Evolutionary conservation across 805 yeast genomes (phyloP), one percentile per base, ranked within the genome.

Genomic region (Nakazawaea ishiwadae): DNA sequence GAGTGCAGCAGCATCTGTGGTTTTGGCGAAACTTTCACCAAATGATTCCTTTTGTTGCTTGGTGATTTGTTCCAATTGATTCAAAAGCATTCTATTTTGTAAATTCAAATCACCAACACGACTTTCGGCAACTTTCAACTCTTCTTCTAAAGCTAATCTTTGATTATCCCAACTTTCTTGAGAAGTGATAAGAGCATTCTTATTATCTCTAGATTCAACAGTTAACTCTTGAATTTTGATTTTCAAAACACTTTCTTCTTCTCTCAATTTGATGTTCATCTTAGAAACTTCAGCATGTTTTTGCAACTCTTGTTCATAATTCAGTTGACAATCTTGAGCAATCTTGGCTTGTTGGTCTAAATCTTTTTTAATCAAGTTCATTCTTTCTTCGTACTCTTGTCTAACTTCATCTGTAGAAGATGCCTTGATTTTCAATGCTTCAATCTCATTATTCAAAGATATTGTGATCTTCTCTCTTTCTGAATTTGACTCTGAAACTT

Each of bases 51-150:
- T 32, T 15, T 28, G 38, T 39, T 43, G 37, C 16, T 53, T 54
- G 14, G 57, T 51, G 28, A 60, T 40, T 8, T 55, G 50, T 44
- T 82, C 91, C 20, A 88, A 59, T 57, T 86, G 93, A 48, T 79
- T 80, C 45, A 81, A 71, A 14, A 87, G 63, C 4, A 85, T 66
- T 37, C 75, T 66, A 54, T 86, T 84, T 55, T 86, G 95, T n/a
- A 75, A 67, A 11, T 74, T 65, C 29, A 85, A 60, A 39, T 81
- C 89, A 17, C 73, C 69, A 19, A 75, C 52, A 46, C 78, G 73
- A 3, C 59, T 49, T 17, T 66, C 68, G 7, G 73, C 60, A 17
- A 56, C 48, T n/a, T 62, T 66, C 34, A 83, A 53, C 40, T 77
- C 76, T 32, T 68, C 71, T 41, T 73, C 77, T 20, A 69, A 58